Evolutionary conservation across 164 flowering plant genomes (phyloP), one percentile per base, ranked within the genome.

Genomic region (Piper betle): DNA sequence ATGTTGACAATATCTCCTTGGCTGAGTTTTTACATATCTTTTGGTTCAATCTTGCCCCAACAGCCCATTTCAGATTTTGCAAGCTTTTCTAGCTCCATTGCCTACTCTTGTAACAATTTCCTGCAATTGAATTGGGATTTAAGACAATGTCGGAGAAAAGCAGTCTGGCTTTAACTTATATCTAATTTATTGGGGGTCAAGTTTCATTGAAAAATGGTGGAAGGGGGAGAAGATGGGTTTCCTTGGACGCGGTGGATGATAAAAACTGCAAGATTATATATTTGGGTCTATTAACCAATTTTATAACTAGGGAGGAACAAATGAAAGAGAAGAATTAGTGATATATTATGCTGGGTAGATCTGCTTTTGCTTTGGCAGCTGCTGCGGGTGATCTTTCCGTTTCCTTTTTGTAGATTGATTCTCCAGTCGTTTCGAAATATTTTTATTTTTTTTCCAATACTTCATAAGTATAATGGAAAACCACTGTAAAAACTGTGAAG

Each of bases 1-100:
- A 81, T 50, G 78, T 72, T 13, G 84, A 81, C 4, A 81, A 73
- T 71, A 85, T n/a, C 73, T 83, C 84, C 53, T 71, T 83, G 13
- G 2, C 19, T 4, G 79, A 53, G 58, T 77, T 81, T 11, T 75
- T 80, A 0, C 64, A 64, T 11, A 78, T 84, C 12, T 80, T 39
- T 48, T 84, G 33, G 88, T 77, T 81, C 88, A 6, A 78, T 68
- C 73, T 69, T 25, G 64, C 4, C 75, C 79, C 77, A 80, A 63
- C 6, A 43, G 20, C n/a, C 62, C 10, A 78, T 5, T 11, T 75
- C 62, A 6, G n/a, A 9, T 11, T 56, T 40, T 15, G 68, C 52
- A 4, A 75, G 58, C 17, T 38, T 61, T 33, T 69, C 60, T 19
- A 75, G 19, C 66, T 75, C 76, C 25, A 43, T 4, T 20, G 83